Conservation (phyloP, 2,329 filamentous ascomycete genomes). For the Didymella lethalis region DNA sequence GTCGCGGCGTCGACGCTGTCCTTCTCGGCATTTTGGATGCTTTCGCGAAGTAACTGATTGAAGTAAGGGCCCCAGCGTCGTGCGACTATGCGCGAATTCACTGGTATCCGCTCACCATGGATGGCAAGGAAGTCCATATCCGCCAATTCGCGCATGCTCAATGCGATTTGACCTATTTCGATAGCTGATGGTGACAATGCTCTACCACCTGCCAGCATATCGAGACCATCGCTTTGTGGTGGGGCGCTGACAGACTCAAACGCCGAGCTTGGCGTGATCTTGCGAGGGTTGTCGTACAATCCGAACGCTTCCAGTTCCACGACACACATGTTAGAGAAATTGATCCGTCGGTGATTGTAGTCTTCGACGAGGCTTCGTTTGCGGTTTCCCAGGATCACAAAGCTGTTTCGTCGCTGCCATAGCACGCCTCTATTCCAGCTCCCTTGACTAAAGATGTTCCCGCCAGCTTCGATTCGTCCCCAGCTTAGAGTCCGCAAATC, state of each 20-base stretch:
- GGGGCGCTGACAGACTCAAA: conserved; percentile 85
- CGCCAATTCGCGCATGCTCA: conserved; percentile 81
- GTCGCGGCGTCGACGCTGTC: conserved; percentile 73
- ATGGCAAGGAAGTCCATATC: conserved; percentile 98
- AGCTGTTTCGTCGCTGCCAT: conserved; percentile 92
- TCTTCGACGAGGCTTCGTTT: conserved; percentile 95
- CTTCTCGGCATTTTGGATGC: conserved; percentile 68
- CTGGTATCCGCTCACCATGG: conserved; percentile 87
- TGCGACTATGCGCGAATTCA: conserved; percentile 88
- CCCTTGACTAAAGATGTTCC: conserved; percentile 92
- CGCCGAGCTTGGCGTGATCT: conserved; percentile 76
- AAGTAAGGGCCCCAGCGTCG: conserved; percentile 96
- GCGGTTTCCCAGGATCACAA: conserved; percentile 92
- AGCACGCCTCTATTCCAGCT: conserved; percentile 97
- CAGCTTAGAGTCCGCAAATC: conserved; percentile 88
- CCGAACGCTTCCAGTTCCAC: conserved; percentile 97
- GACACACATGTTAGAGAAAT: conserved; percentile 96
- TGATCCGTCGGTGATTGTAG: conserved; percentile 97
- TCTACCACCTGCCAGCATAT: conserved; percentile 75
- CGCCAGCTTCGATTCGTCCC: conserved; percentile 92
- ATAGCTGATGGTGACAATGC: conserved; percentile 79
- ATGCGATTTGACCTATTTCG: conserved; percentile 81
- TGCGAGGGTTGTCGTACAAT: conserved; percentile 93
- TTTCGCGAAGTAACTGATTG: conserved; percentile 86
- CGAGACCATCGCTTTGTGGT: conserved; percentile 60